A percentile compares a stretch with the other conserved stretches of the same genome.
Evolutionary conservation across 345 rosid species (phyloP).

Genomic region (Hibiscus tridactylites): DNA sequence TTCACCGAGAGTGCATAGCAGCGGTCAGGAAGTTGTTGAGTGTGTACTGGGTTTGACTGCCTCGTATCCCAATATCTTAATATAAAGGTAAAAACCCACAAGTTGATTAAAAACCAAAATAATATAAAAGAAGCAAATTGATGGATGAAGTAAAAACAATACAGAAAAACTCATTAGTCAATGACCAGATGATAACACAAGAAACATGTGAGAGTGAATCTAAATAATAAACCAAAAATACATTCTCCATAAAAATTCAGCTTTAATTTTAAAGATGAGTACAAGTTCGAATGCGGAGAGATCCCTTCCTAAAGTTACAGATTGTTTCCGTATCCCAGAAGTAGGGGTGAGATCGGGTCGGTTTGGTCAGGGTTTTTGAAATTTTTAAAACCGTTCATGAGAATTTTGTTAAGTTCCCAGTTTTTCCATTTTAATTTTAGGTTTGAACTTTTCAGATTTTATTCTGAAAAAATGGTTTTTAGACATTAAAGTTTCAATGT

Average conservation of each 20-base stretch:
- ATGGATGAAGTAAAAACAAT: background rate
- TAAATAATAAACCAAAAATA: background rate
- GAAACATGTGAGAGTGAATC: background rate
- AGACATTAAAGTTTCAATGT: too few relatives aligned
- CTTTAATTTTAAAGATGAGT: background rate
- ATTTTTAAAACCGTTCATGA: too few relatives aligned
- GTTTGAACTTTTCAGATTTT: too few relatives aligned
- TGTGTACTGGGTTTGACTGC: conserved; percentile 78
- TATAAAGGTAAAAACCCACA: background rate
- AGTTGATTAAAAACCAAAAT: background rate
- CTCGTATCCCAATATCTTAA: conserved; percentile 91
- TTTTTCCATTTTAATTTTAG: too few relatives aligned
- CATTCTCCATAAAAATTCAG: background rate
- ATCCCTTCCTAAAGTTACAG: background rate
- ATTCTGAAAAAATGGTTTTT: too few relatives aligned
- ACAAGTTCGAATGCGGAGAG: background rate
- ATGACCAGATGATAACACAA: background rate
- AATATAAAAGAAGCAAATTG: background rate
- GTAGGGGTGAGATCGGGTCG: too few relatives aligned
- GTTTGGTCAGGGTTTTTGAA: too few relatives aligned
- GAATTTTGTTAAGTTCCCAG: too few relatives aligned
- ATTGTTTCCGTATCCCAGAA: background rate
- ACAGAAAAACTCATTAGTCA: background rate
- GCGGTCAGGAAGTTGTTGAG: conserved; percentile 92
- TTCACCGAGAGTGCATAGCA: conserved; percentile 78